Evolutionary conservation across 345 rosid genomes (phyloP), one percentile per base, ranked within the genome.

Genomic region (Iberis pinnata): DNA sequence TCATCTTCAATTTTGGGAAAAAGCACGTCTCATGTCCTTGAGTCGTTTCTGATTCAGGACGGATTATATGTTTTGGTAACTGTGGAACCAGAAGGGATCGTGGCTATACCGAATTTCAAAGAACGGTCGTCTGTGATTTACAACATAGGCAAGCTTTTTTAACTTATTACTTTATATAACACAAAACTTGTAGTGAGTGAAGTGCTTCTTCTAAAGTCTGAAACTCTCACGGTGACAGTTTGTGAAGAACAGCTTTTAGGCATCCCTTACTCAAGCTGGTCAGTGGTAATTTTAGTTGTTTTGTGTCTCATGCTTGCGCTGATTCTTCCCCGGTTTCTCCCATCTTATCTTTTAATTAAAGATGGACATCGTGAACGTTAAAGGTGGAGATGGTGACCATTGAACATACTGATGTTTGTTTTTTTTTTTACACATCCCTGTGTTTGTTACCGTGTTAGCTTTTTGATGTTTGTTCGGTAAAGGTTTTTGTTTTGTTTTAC

Each of bases 1-100:
- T 18, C 3, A 35, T 9, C 36, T 53, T 32, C 32, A 18, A 6
- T 27, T 20, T 27, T 14, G 10, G n/a, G n/a, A n/a, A n/a, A n/a
- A n/a, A n/a, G n/a, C n/a, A n/a, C n/a, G n/a, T n/a, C n/a, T n/a
- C n/a, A n/a, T n/a, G n/a, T n/a, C n/a, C n/a, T n/a, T n/a, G n/a
- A n/a, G n/a, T n/a, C n/a, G 4, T 37, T 16, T 33, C 46, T 64
- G 53, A n/a, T 60, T 41, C 72, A 29, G 96, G 78, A 63, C 1
- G n/a, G n/a, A n/a, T 49, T 75, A 40, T 55, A 55, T 37, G 77
- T 87, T 42, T 47, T 80, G 72, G 86, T 81, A 59, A 70, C 76
- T 1, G 96, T 84, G 62, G 86, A 90, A 61, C 83, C 96, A 10
- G 89, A 84, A 70, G 89, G 93, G 18, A 56, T 92, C 52, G 95